Conservation (phyloP, 768 basidiomycete species). For the Rhizopogon vulgaris region DNA sequence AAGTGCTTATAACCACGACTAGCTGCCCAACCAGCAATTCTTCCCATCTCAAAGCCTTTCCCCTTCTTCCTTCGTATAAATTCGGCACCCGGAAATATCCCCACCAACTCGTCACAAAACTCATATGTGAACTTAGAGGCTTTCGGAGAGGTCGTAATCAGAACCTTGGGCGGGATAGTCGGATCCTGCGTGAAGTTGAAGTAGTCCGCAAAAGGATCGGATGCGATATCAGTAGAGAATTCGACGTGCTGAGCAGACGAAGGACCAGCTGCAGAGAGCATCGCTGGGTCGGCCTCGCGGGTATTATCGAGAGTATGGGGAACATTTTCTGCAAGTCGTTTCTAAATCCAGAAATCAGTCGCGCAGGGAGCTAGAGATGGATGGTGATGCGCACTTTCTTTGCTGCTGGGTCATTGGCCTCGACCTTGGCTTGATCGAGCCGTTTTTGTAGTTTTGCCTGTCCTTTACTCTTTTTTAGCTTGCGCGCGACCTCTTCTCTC, state of each 20-base stretch:
- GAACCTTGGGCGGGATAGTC: slow-evolving; percentile 72
- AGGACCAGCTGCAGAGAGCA: slow-evolving; percentile 27
- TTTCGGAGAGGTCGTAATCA: slow-evolving; percentile 87
- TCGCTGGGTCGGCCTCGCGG: slow-evolving; percentile 68
- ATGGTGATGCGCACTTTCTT: slow-evolving; percentile 62
- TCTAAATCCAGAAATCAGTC: slow-evolving; percentile 35
- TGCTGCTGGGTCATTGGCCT: slow-evolving; percentile 65
- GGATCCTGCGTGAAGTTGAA: slow-evolving; percentile 66
- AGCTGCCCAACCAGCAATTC: slow-evolving; percentile 90
- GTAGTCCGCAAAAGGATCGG: slow-evolving; percentile 74
- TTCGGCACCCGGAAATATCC: slow-evolving; percentile 88
- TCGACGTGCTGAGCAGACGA: slow-evolving; percentile 47
- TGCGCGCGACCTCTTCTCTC: slow-evolving; percentile 69
- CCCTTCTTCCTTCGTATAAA: slow-evolving; percentile 83
- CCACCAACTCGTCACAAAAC: slow-evolving; percentile 88
- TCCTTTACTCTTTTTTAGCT: slow-evolving; percentile 70
- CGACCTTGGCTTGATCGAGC: slow-evolving; percentile 71
- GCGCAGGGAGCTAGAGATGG: not conserved
- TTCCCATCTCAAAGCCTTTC: slow-evolving; percentile 84
- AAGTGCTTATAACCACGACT: slow-evolving; percentile 84
- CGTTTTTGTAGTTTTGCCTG: slow-evolving; percentile 78
- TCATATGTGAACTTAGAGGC: slow-evolving; percentile 87
- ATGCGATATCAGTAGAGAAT: slow-evolving; percentile 58
- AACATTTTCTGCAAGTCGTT: slow-evolving; percentile 78
- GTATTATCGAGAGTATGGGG: slow-evolving; percentile 92